Base-by-base conservation (phyloP, 192 early-diverging fungal species). In the Chytriomyces sp. region DNA sequence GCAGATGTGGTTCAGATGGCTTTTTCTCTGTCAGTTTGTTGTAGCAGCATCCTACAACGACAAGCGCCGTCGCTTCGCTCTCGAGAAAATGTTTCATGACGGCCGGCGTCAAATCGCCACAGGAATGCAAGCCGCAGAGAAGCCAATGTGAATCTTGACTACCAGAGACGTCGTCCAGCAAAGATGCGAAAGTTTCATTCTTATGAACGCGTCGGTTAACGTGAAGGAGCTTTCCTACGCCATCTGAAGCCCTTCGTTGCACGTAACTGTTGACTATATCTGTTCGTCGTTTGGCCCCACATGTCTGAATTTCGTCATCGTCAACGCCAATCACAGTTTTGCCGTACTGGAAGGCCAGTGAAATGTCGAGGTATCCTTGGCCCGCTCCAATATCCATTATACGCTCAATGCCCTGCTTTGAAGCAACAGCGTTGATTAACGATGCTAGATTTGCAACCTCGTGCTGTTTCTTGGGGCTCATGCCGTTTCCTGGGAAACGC, bases 31-130 rank as follows among this genome's bases (percentile, higher is more conserved):
- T 82, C 17, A 95, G 78, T 70, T 81, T 83, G 78, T 96, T 92
- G 75, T 96, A 94, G 78, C 94, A 96, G 83, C 94, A 94, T 8
- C 91, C 89, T 10, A 93, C 91, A 52, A 84, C 81, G 14, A 89
- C 89, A 38, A 93, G 14, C 31, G 68, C 72, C 80, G 79, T 8
- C 76, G 76, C 77, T 28, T 74, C 71, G 36, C 73, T 75, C 26
- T 87, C 82, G 2, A 84, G 56, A 44, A 81, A 81, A 41, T 81
- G 79, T 41, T 84, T 80, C 7, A 95, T 81, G 68, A 93, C 87
- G 1, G 87, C 86, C 44, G 89, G 88, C 3, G 90, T 85, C 59
- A 96, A 73, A 68, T 95, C 89, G 5, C 94, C 94, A 70, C 94
- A 96, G 0, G 93, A 84, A 68, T 96, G 93, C 7, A 93, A 80